Evolutionary conservation across 2,329 filamentous ascomycete genomes (phyloP), one percentile per base, ranked within the genome.

Genomic region (Neofusicoccum sp.): DNA sequence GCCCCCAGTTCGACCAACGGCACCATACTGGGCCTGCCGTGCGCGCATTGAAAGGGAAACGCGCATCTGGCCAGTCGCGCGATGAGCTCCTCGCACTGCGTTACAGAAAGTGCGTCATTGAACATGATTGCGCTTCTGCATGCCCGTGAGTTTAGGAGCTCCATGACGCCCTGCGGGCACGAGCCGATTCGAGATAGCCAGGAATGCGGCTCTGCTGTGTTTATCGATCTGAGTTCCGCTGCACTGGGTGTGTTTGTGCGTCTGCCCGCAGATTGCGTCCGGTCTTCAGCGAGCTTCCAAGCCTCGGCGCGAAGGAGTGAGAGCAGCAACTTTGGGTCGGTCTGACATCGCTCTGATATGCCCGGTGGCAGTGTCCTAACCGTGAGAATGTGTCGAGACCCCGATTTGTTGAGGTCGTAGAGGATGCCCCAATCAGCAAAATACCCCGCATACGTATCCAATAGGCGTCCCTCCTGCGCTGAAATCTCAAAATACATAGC

Each of bases 71-170:
- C 80, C n/a, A 95, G 75, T 3, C 79, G 79, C 1, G 59, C 63
- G 0, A 93, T 71, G 34, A 95, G 72, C 0, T 72, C 69, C 8
- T 75, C 65, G 66, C 90, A 93, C 64, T 91, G 81, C 0, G 79
- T 73, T 0, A 70, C 64, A 0, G 79, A 80, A 6, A 95, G 75
- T 5, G 76, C 69, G 68, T 96, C 91, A 66, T 93, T 93, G 75
- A 96, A 96, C 89, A 93, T 93, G 70, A 95, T 86, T 2, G 91
- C 89, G 36, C 89, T 90, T 58, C 89, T 82, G 68, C 90, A 95
- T 1, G 90, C 86, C 60, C 89, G 82, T 0, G 89, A 92, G 68
- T 91, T 88, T 4, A 93, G 76, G 69, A 93, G 75, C 31, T 96
- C 89, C 3, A 96, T 67, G 11, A 98, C 86, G 0, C 89, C 88